Conservation (phyloP, 345 rosid species). For the Laguncularia racemosa region DNA sequence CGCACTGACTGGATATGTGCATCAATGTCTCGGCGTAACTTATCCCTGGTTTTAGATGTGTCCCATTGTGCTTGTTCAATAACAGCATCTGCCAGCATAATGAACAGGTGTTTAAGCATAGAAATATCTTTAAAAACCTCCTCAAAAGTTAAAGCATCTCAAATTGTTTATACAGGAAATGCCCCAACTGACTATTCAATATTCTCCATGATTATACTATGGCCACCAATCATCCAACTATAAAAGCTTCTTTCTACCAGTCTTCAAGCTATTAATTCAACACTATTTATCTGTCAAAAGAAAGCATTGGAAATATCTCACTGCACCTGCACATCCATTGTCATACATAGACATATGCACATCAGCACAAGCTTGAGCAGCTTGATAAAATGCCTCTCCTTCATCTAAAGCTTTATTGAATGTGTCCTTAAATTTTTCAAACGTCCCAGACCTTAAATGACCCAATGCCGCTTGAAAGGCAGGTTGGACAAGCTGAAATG, state of each 20-base stretch:
- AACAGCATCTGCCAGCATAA: constrained; percentile 45
- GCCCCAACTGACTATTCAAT: too few relatives aligned
- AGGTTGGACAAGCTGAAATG: constrained; percentile 74
- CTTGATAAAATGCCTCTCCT: constrained; percentile 64
- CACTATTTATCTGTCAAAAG: too few relatives aligned
- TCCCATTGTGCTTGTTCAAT: constrained; percentile 88
- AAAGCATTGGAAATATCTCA: not conserved
- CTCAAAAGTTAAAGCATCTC: not conserved
- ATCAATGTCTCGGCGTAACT: constrained; percentile 72
- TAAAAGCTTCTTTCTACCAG: too few relatives aligned
- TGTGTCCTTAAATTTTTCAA: constrained; percentile 57
- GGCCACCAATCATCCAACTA: too few relatives aligned
- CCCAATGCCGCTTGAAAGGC: constrained; percentile 64
- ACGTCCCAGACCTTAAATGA: constrained; percentile 58
- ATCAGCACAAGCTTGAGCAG: constrained; percentile 41
- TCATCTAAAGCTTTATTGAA: constrained; percentile 67
- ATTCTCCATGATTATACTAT: too few relatives aligned
- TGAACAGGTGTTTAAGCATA: not conserved
- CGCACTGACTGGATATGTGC: constrained; percentile 65
- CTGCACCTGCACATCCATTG: constrained; percentile 59
- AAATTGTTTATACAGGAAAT: not conserved
- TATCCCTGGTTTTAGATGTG: constrained; percentile 56
- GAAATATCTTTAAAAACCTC: not conserved
- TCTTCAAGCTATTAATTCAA: too few relatives aligned
- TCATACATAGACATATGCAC: constrained; percentile 46